Percentiles rank a stretch among this genome's conserved stretches.
These are phyloP conservation scores for Arxiozyma telluris DNA, from an alignment of 1,139 yeast genomes.

Conservation along the genomic window DNA sequence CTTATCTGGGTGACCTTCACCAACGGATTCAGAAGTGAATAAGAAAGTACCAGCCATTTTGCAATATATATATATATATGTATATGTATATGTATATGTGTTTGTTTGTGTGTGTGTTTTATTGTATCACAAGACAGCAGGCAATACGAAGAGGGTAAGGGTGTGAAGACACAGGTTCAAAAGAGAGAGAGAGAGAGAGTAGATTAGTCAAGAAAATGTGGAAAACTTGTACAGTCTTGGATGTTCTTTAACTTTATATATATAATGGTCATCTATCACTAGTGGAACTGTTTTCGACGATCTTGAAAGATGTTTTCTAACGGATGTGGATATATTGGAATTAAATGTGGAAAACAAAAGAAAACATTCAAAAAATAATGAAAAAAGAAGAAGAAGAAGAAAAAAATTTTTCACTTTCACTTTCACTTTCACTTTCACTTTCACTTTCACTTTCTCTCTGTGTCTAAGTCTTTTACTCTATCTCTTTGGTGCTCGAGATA, in stretches of 20 bases:
- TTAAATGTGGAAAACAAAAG: not conserved
- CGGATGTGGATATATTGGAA: not conserved
- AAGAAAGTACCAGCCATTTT: slow-evolving; percentile 41
- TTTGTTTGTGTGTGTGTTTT: not conserved
- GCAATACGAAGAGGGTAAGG: too few relatives aligned
- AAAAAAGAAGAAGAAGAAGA: not conserved
- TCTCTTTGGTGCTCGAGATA: too few relatives aligned
- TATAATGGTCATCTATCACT: not conserved
- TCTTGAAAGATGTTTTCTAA: not conserved
- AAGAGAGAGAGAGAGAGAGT: not conserved
- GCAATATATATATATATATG: too few relatives aligned
- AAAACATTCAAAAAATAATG: not conserved
- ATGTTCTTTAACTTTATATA: too few relatives aligned
- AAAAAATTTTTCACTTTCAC: not conserved
- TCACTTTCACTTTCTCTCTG: too few relatives aligned
- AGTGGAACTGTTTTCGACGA: not conserved
- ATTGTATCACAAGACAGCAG: too few relatives aligned
- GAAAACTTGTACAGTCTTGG: too few relatives aligned
- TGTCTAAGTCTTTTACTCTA: too few relatives aligned
- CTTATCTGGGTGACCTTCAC: slow-evolving; percentile 99
- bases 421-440: too few relatives aligned
- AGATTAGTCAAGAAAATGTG: too few relatives aligned
- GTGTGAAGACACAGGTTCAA: not conserved
- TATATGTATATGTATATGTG: too few relatives aligned
- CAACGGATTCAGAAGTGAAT: slow-evolving; percentile 94